Conservation (phyloP, 2,329 filamentous ascomycete genomes). For the Emericellopsis atlantica region DNA sequence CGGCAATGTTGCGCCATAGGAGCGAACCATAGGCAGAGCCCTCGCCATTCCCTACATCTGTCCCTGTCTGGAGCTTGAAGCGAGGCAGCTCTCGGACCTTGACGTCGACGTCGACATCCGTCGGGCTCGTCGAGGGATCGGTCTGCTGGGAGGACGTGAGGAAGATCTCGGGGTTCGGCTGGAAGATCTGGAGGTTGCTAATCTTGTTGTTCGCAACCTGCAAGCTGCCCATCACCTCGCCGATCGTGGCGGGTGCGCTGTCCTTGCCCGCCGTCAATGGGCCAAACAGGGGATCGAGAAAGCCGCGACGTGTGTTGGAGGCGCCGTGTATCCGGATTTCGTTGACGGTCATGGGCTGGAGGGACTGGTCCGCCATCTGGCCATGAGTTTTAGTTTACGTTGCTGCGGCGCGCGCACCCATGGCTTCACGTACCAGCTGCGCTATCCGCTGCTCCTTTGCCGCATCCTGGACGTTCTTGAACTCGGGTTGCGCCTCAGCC, state of each 20-base stretch:
- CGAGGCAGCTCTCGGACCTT: constrained; percentile 72
- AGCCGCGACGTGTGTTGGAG: constrained; percentile 67
- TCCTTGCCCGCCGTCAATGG: constrained; percentile 61
- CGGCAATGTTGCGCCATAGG: constrained; percentile 83
- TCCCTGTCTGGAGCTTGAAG: constrained; percentile 84
- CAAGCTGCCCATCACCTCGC: constrained; percentile 64
- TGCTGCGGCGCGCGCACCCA: background rate
- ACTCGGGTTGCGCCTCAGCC: constrained; percentile 22
- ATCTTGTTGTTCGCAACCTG: constrained; percentile 62
- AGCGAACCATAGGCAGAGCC: constrained; percentile 86
- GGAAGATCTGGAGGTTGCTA: constrained; percentile 75
- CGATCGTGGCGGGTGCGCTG: constrained; percentile 60
- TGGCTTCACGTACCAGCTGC: constrained; percentile 16
- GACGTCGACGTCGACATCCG: constrained; percentile 73
- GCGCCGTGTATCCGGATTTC: constrained; percentile 76
- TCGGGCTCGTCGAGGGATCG: constrained; percentile 56
- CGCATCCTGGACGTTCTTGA: constrained; percentile 22
- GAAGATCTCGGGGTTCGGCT: constrained; percentile 69
- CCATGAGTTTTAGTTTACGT: constrained; percentile 4
- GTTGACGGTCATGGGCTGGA: constrained; percentile 77
- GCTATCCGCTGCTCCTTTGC: constrained; percentile 24
- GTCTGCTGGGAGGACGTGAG: constrained; percentile 54
- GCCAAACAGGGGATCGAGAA: constrained; percentile 70
- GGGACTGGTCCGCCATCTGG: constrained; percentile 56
- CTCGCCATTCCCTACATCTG: constrained; percentile 86